Conservation (phyloP, 2,329 filamentous ascomycete genomes). For the Zasmidium citrigriseum region DNA sequence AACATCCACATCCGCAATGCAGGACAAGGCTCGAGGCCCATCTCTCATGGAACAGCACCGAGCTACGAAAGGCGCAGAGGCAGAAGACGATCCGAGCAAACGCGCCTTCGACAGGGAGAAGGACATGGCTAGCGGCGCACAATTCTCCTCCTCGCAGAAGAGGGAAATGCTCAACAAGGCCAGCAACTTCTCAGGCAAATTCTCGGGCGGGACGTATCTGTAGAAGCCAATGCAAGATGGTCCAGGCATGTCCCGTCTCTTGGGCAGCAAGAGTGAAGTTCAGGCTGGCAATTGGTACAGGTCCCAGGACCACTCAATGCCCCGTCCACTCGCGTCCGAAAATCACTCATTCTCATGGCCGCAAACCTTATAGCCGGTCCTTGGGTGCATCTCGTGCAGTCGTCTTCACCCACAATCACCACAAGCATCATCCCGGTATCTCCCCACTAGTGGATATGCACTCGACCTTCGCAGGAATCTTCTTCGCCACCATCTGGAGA, state of each 20-base stretch:
- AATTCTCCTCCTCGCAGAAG: constrained; percentile 68
- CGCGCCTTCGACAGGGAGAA: constrained; percentile 89
- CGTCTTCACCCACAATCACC: not conserved
- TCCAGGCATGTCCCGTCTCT: not conserved
- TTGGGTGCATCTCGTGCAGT: too few species aligned
- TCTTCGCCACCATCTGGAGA: too few species aligned
- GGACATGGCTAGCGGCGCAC: constrained; percentile 78
- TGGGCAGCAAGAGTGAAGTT: not conserved
- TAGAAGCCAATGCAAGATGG: constrained; percentile 30
- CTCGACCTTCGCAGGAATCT: too few species aligned
- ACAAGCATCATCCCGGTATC: not conserved
- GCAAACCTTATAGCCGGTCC: not conserved
- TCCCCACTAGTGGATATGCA: not conserved
- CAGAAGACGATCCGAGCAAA: constrained; percentile 83
- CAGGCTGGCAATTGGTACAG: not conserved
- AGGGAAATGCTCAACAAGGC: constrained; percentile 78
- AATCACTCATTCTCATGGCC: too few species aligned
- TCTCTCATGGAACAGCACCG: constrained; percentile 51
- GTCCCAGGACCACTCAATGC: too few species aligned
- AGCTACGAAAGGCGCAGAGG: constrained; percentile 53
- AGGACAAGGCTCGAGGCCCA: constrained; percentile 44
- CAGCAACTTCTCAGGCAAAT: constrained; percentile 77
- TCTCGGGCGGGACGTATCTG: constrained; percentile 70
- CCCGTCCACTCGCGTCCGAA: too few species aligned
- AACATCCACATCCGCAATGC: constrained; percentile 33